Base-by-base conservation (phyloP, 306 rosid genomes). In the Trifolium repens region DNA sequence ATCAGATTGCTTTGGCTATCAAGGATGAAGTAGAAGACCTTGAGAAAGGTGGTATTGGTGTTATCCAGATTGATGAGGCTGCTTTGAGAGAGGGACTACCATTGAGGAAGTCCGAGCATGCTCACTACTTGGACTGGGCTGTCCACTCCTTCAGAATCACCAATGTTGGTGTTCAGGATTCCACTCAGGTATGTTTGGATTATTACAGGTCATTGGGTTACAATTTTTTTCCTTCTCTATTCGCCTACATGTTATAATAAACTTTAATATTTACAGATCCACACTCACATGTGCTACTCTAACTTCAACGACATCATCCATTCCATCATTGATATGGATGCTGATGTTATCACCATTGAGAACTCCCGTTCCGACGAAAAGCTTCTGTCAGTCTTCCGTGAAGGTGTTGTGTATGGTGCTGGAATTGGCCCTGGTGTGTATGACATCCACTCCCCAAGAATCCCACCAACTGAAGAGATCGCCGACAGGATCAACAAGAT, bases 251-350 rank as follows among this genome's bases (percentile, higher is more conserved):
- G 76, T 60, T 57, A 9, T 71, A 61, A 14, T 46, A 2, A 44
- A 59, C 67, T 64, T 77, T 26, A 11, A 30, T 39, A 12, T 67
- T 59, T 8, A 72, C 96, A 92, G 98, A 90, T 93, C 82, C 98
- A 93, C 88, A 93, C 98, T 22, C 98, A 93, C 91, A 93, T 93
- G 98, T 93, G 98, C 86, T 93, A 93, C 81, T 93, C 98, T 12
- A 85, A 92, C 97, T 92, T 92, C 82, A 92, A 92, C 67, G 97
- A 92, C 87, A 92, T 92, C 72, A 92, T 92, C 84, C 97, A 92
- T 85, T 92, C 97, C 0, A 92, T 92, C 81, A 92, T 92, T 4
- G 83, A 92, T 46, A 92, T 92, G 97, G 97, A 92, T 68, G 97
- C 97, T 8, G 97, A 92, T 49, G 97, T 92, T 55, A 92, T 92